Percentiles rank a stretch among this genome's conserved stretches.
Evolutionary conservation across 495 filamentous ascomycete species (phyloP).

Genomic region (Niebla homalea): DNA sequence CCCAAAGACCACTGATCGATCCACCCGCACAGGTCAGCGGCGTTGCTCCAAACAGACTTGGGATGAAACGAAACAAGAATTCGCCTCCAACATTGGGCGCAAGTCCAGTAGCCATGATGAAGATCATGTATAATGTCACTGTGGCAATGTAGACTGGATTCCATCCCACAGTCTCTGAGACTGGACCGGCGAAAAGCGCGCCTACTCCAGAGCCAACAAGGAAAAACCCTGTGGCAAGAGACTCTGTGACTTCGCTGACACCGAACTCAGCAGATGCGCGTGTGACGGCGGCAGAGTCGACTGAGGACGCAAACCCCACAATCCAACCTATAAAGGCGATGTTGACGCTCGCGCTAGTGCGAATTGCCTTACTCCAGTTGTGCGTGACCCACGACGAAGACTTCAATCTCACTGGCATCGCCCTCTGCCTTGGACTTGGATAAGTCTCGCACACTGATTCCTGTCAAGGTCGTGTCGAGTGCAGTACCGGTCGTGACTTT

Average conservation of each 20-base stretch:
- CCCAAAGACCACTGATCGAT: conserved; percentile 38
- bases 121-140: conserved; percentile 37
- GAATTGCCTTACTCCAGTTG: conserved; percentile 34
- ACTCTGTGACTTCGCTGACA: conserved; percentile 38
- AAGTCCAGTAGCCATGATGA: conserved; percentile 36
- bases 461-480: conserved; percentile 23
- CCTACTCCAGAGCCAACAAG: conserved; percentile 50
- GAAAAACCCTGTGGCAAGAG: conserved; percentile 43
- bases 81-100: conserved; percentile 39
- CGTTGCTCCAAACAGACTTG: conserved; percentile 37
- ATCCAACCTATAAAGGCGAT: conserved; percentile 40
- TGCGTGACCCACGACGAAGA: conserved; percentile 49
- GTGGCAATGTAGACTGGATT: conserved; percentile 46
- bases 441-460: conserved; percentile 26
- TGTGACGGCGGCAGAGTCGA: conserved; percentile 32
- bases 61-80: conserved; percentile 38
- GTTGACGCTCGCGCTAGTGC: conserved; percentile 31
- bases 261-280: conserved; percentile 35
- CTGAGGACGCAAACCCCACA: conserved; percentile 38
- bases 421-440: conserved; percentile 18
- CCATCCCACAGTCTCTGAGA: conserved; percentile 46
- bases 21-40: conserved; percentile 41
- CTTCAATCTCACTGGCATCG: conserved; percentile 22
- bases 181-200: conserved; percentile 35
- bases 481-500: conserved; percentile 20